Conservation (phyloP, 257 asterid genomes). For the Solanum paucissectum region DNA sequence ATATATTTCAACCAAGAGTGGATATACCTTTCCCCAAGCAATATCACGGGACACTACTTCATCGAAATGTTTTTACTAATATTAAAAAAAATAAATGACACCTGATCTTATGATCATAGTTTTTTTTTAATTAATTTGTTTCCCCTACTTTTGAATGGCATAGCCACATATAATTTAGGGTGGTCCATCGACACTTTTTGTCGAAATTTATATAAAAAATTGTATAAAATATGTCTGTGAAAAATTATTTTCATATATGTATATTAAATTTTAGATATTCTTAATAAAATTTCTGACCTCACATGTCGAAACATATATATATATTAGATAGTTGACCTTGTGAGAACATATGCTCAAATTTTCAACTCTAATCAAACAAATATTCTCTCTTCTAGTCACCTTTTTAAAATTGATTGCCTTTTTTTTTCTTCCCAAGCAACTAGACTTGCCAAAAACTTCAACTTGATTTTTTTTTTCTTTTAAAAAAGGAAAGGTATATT, state of each 20-base stretch:
- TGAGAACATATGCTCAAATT: background rate
- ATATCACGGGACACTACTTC: background rate
- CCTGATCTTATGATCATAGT: background rate
- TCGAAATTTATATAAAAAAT: no score
- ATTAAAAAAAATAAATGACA: background rate
- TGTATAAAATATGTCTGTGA: no score
- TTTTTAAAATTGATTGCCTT: background rate
- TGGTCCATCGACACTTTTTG: background rate
- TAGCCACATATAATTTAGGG: background rate
- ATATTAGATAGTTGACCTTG: background rate
- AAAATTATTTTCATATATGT: no score
- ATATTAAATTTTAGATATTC: no score
- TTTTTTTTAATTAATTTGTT: background rate
- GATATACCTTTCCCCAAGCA: background rate
- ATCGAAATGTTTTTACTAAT: background rate
- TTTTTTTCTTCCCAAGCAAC: background rate
- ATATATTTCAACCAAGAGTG: no score
- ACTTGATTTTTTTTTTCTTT: background rate
- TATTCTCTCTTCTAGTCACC: background rate
- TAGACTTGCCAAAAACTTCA: background rate
- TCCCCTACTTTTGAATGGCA: background rate
- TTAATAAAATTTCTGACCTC: background rate
- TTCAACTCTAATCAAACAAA: background rate
- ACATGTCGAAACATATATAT: no score
- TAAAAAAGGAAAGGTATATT: background rate